Percentiles rank a stretch among this genome's conserved stretches.
phyloP scores from a whole-genome alignment of 495 filamentous ascomycete species.

The Annulohypoxylon stygium region DNA sequence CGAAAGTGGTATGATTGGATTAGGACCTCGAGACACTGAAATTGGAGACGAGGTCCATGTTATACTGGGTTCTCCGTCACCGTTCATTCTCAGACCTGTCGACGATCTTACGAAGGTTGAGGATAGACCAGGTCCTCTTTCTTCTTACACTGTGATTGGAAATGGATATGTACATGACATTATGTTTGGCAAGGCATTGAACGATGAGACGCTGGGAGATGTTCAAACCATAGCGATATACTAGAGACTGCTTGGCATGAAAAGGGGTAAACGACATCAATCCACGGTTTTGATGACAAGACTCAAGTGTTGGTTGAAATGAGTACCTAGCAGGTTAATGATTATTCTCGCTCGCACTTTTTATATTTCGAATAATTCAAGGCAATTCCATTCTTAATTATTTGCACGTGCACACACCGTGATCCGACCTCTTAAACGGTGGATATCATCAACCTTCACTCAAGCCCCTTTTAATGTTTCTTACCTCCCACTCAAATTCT shows the following conservation, averaged over 20 bases:
- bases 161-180: constrained; percentile 3
- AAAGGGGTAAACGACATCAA: not conserved
- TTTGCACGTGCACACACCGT: no score
- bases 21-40: not conserved
- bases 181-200: not conserved
- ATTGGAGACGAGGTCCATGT: not conserved
- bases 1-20: not conserved
- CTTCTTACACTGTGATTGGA: not conserved
- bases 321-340: no score
- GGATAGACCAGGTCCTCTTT: not conserved
- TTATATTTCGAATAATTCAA: no score
- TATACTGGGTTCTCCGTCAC: not conserved
- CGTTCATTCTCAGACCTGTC: not conserved
- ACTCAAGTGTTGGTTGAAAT: no score
- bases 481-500: not conserved
- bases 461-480: not conserved
- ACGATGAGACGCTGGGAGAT: not conserved
- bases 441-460: not conserved
- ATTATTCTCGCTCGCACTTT: no score
- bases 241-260: not conserved
- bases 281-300: not conserved
- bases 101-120: not conserved
- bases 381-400: no score
- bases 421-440: no score
- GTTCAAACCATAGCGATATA: not conserved